Evolutionary conservation across 805 yeast species (phyloP).

Genomic region (Yarrowia deformans): DNA sequence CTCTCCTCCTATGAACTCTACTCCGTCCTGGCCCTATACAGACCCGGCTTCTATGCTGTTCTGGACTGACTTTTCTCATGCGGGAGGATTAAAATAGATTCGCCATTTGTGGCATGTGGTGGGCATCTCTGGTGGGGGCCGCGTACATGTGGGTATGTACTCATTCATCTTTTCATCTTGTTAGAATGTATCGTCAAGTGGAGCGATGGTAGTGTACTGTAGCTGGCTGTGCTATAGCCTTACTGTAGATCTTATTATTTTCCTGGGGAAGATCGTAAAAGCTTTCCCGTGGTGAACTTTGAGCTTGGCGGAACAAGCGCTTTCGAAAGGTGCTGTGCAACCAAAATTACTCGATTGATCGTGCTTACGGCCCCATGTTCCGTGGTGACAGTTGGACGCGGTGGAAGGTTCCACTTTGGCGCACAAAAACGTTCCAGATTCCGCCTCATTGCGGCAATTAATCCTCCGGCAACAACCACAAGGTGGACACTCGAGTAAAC

Average conservation of each 20-base stretch:
- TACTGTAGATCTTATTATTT: background rate
- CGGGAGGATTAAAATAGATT: constrained; percentile 9
- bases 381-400: background rate
- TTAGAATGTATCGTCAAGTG: too few species aligned
- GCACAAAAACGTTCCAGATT: background rate
- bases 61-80: constrained; percentile 27
- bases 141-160: background rate
- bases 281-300: background rate
- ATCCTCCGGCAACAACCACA: too few species aligned
- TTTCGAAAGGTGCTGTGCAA: too few species aligned
- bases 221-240: too few species aligned
- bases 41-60: constrained; percentile 19
- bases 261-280: background rate
- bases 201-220: too few species aligned
- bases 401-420: background rate
- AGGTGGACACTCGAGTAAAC: too few species aligned
- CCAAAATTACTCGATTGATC: background rate
- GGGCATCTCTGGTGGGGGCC: constrained; percentile 5
- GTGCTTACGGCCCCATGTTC: background rate
- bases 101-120: background rate
- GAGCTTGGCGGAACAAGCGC: background rate
- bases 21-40: too few species aligned
- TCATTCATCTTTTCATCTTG: too few species aligned
- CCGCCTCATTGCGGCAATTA: too few species aligned
- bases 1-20: too few species aligned